Percentiles rank a stretch among this genome's conserved stretches.
These are phyloP conservation scores for Suillus subaureus DNA, from an alignment of 768 basidiomycete species.

Conservation along the genomic window DNA sequence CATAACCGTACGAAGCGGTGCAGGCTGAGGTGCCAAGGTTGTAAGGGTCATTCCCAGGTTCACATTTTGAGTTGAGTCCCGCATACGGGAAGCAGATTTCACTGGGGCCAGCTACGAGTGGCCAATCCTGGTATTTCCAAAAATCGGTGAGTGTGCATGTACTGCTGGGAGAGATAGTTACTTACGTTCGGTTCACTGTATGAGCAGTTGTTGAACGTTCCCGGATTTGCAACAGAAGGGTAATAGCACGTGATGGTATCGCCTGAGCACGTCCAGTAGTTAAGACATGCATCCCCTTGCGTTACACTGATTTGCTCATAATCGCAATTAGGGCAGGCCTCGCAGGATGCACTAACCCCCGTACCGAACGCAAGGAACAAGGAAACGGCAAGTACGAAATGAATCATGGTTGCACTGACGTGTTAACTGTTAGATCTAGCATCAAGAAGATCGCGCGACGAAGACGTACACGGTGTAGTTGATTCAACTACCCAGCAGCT, in stretches of 20 bases:
- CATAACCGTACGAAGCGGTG: conserved; percentile 3
- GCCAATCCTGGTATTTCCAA: background rate
- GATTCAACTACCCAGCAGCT: background rate
- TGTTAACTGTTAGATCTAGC: background rate
- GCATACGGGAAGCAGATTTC: background rate
- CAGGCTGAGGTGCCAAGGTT: conserved; percentile 1
- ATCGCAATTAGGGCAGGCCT: conserved; percentile 4
- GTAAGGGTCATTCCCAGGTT: background rate
- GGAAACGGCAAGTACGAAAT: background rate
- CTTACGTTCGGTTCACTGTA: background rate
- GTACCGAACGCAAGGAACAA: background rate
- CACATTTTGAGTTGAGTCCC: background rate
- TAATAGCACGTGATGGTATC: conserved; percentile 1
- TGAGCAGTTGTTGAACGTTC: background rate
- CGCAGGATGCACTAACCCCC: background rate
- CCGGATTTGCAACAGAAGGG: conserved; percentile 4
- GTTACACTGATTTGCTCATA: background rate
- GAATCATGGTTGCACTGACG: background rate
- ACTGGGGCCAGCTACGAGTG: background rate
- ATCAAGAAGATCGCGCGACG: no score
- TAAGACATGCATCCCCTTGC: conserved; percentile 2
- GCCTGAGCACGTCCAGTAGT: conserved; percentile 3
- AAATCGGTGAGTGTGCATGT: background rate
- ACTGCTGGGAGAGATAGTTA: background rate
- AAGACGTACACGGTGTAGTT: background rate